phyloP scores from a whole-genome alignment of 345 rosid genomes.

The Jatropha curcas region DNA sequence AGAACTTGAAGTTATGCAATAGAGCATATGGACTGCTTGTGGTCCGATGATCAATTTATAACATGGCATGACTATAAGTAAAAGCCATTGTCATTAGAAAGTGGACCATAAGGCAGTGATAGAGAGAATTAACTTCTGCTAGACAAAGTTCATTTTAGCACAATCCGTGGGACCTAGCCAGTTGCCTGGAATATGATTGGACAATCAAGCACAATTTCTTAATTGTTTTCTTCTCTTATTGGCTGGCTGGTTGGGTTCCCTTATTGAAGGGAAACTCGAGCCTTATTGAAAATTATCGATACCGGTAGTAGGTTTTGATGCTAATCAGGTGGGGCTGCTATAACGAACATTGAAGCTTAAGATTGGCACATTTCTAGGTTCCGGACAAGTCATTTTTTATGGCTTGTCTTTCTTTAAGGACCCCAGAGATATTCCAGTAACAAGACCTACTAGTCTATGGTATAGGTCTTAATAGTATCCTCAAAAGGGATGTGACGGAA shows the following conservation, averaged over 20 bases:
- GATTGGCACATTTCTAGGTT: constrained; percentile 18
- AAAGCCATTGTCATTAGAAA: constrained; percentile 13
- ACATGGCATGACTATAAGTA: not conserved
- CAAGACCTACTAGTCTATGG: not conserved
- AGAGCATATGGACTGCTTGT: not conserved
- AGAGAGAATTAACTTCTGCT: not conserved
- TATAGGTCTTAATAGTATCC: not conserved
- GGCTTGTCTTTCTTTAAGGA: constrained; percentile 9
- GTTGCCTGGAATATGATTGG: constrained; percentile 12
- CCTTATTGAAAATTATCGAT: not conserved
- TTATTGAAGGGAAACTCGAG: constrained; percentile 4
- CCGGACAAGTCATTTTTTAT: constrained; percentile 9
- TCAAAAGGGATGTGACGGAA: constrained; percentile 14
- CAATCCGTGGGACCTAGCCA: constrained; percentile 22
- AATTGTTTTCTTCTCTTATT: not conserved
- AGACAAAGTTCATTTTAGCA: constrained; percentile 13
- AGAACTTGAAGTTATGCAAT: no score
- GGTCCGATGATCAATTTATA: constrained; percentile 11
- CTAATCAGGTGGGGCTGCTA: constrained; percentile 6
- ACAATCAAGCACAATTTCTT: not conserved
- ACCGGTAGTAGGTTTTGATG: not conserved
- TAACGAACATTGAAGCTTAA: constrained; percentile 4
- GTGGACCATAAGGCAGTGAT: constrained; percentile 3
- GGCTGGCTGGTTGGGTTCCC: constrained; percentile 18
- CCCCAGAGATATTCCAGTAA: constrained; percentile 5